Base-by-base conservation (phyloP, 495 filamentous ascomycete species). In the Xylaria longipes region DNA sequence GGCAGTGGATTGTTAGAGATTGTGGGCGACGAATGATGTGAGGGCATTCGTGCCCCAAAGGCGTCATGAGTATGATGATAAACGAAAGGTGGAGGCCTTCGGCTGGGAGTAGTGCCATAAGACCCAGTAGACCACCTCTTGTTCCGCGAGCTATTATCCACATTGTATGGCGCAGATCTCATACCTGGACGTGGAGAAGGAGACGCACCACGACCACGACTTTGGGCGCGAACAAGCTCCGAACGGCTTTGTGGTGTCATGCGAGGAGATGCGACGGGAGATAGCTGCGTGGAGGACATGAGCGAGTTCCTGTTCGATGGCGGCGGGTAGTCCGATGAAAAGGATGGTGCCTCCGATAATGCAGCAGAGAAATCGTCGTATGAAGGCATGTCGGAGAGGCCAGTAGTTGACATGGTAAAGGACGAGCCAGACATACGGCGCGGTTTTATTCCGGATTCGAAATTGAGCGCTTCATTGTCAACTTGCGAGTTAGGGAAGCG, bases 41-140 rank as follows among this genome's bases (percentile, higher is more conserved):
- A 25, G 83, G 87, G 85, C 77, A 86, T 81, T 46, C 83, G 81
- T 39, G 82, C 76, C 54, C 81, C 80, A 80, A 85, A 84, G 54
- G 81, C 74, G 65, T 90, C 84, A 70, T 87, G 81, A 35, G 84
- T 82, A 46, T 83, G 81, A 66, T 86, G 82, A 75, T 85, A 86
- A 48, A 88, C 77, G 68, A 88, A 89, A 50, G 88, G 87, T 6
- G 88, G 85, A 29, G 85, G 85, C 20, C 86, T 80, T 54, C 88
- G 81, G 71, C 82, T 86, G 20, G 82, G 80, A 29, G 83, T 76
- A 3, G 86, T 83, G n/a, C 81, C 86, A 76, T 85, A 91, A 22
- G 87, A 91, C 27, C 89, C 91, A 15, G 90, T 92, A 29, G 90
- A 92, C 91, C 91, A 93, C 71, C 91, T 82, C 82, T 92, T 92